Conservation (phyloP, 306 rosid genomes). For the Sicyos edulis region DNA sequence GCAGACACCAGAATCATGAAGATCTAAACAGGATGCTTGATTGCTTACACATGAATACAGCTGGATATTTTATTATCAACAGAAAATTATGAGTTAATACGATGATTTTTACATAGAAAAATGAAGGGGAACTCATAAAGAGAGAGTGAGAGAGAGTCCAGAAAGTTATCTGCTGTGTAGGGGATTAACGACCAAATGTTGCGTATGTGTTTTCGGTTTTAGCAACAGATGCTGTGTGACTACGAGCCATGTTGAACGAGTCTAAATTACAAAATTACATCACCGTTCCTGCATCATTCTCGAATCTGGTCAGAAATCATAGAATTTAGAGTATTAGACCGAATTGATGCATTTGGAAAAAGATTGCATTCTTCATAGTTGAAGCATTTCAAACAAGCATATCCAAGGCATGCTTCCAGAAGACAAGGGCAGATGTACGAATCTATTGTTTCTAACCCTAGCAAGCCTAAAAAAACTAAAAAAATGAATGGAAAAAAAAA, state of each 20-base stretch:
- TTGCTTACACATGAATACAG: neutral
- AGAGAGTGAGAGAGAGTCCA: neutral
- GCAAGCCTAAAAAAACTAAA: neutral
- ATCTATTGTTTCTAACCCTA: no score
- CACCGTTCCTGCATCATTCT: neutral
- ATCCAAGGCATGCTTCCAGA: neutral
- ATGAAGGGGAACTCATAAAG: conserved; percentile 1
- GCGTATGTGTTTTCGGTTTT: conserved; percentile 9
- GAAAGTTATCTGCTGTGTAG: conserved; percentile 10
- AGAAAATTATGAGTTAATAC: neutral
- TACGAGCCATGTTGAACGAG: neutral
- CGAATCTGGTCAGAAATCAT: conserved; percentile 9
- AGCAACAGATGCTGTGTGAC: conserved; percentile 11
- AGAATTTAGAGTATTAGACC: neutral
- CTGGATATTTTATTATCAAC: conserved; percentile 15
- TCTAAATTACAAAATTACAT: conserved; percentile 14
- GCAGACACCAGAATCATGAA: neutral
- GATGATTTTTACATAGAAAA: conserved; percentile 6
- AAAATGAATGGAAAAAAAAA: neutral
- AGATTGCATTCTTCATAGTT: neutral
- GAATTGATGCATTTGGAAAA: neutral
- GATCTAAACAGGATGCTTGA: conserved; percentile 7
- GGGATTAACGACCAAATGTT: conserved; percentile 4
- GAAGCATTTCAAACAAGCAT: neutral
- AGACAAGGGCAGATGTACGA: neutral